Base-by-base conservation (phyloP, 495 filamentous ascomycete species). In the Articulospora tetracladia region DNA sequence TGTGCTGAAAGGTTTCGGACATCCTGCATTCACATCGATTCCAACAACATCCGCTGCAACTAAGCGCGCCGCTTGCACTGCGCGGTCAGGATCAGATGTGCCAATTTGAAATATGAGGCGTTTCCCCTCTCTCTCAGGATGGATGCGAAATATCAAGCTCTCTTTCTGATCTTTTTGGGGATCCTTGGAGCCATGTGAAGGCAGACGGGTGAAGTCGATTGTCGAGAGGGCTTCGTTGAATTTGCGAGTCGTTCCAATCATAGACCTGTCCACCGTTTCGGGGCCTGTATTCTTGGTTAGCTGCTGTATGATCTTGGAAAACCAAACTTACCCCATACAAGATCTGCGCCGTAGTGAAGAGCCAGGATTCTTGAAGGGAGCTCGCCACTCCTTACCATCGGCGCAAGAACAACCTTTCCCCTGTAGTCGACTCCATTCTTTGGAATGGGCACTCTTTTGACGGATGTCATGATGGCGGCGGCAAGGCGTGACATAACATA, bases 381-480 rank as follows among this genome's bases (percentile, higher is more conserved):
- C 76, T 99, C 94, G 64, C 95, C 95, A 25, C 89, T 93, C 36
- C 94, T 87, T 24, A 98, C 94, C 94, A 98, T 98, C 39, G 94
- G 94, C 24, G 94, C 94, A 30, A 99, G 86, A 30, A 97, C 95
- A 60, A 97, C 73, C 74, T 95, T 97, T 67, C 87, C 87, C 64
- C 92, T 84, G 73, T 95, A 97, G 76, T 97, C 93, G 70, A 96
- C 91, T 56, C 93, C 93, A 70, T 88, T 88, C 59, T 79, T 81
- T 54, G 93, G 93, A 69, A 96, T 96, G 50, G 91, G 86, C 28
- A 95, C 88, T 62, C 78, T 84, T 71, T 84, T 83, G 61, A 73
- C 53, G 44, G 80, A 76, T 60, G 78, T 77, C 85, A 90, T 87
- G 72, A 76, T 80, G 57, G 64, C 54, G 59, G 62, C 52, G 8